A percentile compares a stretch with the other conserved stretches of the same genome.
These are phyloP conservation scores for Darksidea phi DNA, from an alignment of 495 filamentous ascomycete genomes.

Conservation along the genomic window DNA sequence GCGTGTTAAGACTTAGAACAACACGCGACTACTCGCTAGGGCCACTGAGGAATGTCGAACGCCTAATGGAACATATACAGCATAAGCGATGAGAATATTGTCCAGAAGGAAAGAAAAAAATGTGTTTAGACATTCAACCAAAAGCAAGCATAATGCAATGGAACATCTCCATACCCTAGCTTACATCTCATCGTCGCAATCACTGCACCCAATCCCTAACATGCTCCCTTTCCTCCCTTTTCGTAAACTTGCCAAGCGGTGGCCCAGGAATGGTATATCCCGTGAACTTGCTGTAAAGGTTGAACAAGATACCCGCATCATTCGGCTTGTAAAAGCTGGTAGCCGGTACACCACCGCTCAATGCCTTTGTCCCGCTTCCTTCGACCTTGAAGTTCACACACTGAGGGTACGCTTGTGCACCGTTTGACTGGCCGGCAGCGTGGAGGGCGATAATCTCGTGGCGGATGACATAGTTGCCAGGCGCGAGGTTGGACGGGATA, in stretches of 20 bases:
- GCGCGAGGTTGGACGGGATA: constrained; percentile 25
- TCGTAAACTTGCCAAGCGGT: constrained; percentile 17
- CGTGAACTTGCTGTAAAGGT: constrained; percentile 28
- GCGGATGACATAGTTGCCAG: constrained; percentile 36
- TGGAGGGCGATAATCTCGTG: constrained; percentile 40
- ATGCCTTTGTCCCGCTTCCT: constrained; percentile 12
- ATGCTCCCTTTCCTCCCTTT: constrained; percentile 23
- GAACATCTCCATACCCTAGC: no score
- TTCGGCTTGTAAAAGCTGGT: constrained; percentile 28
- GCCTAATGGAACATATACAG: no score
- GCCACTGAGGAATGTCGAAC: no score
- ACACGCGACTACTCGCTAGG: no score
- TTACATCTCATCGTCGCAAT: background rate
- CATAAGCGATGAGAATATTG: no score
- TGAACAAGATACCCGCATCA: constrained; percentile 34
- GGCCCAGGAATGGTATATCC: constrained; percentile 42
- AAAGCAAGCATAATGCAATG: no score
- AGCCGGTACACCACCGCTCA: constrained; percentile 19
- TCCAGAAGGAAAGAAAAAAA: no score
- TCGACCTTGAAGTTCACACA: constrained; percentile 35
- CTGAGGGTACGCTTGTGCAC: constrained; percentile 39
- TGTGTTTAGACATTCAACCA: no score
- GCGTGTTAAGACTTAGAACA: no score
- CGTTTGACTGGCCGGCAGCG: constrained; percentile 20
- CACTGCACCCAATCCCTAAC: constrained; percentile 8